Evolutionary conservation across 768 basidiomycete genomes (phyloP).

Genomic region (Suillus clintonianus): DNA sequence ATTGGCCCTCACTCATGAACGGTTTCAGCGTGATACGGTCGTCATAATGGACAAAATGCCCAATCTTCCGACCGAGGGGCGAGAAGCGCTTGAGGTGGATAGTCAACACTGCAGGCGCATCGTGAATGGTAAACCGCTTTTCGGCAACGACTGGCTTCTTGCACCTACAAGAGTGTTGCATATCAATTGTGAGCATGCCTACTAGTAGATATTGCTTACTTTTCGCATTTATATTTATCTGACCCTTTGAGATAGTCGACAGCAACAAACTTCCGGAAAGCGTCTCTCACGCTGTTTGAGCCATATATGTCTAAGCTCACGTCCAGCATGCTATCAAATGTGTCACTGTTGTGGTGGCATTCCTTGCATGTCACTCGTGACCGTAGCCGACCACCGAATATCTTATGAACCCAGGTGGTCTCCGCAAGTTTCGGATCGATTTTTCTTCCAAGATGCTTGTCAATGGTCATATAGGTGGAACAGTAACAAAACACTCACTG

Average conservation of each 20-base stretch:
- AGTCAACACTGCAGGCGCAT: conserved; percentile 86
- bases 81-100: conserved; percentile 96
- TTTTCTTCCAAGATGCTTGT: conserved; percentile 49
- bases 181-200: conserved; percentile 9
- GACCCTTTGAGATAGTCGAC: conserved; percentile 83
- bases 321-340: conserved; percentile 93
- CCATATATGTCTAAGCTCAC: conserved; percentile 87
- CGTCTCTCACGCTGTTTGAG: conserved; percentile 62
- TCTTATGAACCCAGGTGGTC: conserved; percentile 91
- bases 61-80: conserved; percentile 85
- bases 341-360: conserved; percentile 90
- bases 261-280: conserved; percentile 77
- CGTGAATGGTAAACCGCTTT: conserved; percentile 86
- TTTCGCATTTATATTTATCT: conserved; percentile 99
- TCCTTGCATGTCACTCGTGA: conserved; percentile 86
- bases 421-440: conserved; percentile 70
- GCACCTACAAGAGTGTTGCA: conserved; percentile 56
- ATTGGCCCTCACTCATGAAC: conserved; percentile 82
- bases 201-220: conserved; percentile 54
- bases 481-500: conserved; percentile 49
- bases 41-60: conserved; percentile 75
- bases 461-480: conserved; percentile 6
- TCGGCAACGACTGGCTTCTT: conserved; percentile 88
- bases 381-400: conserved; percentile 90
- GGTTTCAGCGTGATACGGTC: conserved; percentile 70